Conservation (phyloP, 768 basidiomycete species). For the Pulveroboletus sp. region DNA sequence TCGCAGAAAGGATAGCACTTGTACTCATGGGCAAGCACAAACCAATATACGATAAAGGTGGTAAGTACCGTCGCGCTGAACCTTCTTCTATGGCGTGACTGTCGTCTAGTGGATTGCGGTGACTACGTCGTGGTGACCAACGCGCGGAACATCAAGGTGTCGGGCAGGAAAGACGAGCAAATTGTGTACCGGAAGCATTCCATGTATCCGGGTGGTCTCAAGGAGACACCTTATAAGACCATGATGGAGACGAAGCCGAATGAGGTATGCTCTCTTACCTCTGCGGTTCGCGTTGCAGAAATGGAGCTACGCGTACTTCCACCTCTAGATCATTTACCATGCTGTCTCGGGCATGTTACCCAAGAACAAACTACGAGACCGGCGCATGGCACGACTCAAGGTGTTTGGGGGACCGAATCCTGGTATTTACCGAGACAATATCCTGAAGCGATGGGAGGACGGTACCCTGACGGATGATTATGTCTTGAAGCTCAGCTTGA, state of each 20-base stretch:
- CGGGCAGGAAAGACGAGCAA: conserved; percentile 86
- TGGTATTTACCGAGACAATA: conserved; percentile 72
- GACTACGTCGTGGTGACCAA: conserved; percentile 98
- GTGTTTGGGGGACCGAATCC: conserved; percentile 81
- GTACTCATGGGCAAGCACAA: conserved; percentile 99
- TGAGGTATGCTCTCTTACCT: conserved; percentile 53
- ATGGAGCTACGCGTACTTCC: neutral
- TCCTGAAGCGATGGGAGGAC: conserved; percentile 81
- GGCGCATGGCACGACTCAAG: conserved; percentile 80
- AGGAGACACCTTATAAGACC: conserved; percentile 79
- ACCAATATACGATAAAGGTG: conserved; percentile 89
- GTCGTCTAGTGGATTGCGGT: conserved; percentile 81
- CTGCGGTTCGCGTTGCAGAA: neutral
- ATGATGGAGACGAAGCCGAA: conserved; percentile 88
- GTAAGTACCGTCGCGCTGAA: conserved; percentile 41
- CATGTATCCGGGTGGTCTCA: conserved; percentile 90
- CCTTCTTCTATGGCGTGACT: neutral
- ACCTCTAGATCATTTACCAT: conserved; percentile 79
- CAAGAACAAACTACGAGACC: conserved; percentile 92
- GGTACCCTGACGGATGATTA: conserved; percentile 55
- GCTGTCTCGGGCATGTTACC: conserved; percentile 99
- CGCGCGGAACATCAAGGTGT: conserved; percentile 75
- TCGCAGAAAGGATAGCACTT: conserved; percentile 89
- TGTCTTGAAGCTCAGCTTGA: conserved; percentile 24
- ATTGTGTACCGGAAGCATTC: conserved; percentile 86